A percentile compares a stretch with the other conserved stretches of the same genome.
These are phyloP conservation scores for Rubia tinctorum DNA, from an alignment of 305 asterid species.

Conservation along the genomic window DNA sequence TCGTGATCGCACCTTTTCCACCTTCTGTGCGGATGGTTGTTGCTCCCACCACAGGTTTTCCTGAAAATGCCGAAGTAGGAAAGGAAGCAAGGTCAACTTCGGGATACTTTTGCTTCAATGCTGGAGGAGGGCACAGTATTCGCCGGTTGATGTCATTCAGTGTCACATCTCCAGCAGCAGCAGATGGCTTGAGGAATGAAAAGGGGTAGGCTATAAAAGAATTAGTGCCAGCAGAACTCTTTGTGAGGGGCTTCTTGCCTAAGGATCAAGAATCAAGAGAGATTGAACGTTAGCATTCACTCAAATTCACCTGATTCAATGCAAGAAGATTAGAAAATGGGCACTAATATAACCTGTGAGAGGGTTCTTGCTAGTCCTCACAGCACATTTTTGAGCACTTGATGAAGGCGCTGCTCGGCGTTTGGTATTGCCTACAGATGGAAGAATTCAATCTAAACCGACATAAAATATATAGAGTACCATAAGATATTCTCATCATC, in stretches of 20 bases:
- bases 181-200: conserved; percentile 30
- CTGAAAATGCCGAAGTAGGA: conserved; percentile 39
- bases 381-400: conserved; percentile 11
- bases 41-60: conserved; percentile 35
- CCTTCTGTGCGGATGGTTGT: conserved; percentile 33
- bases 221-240: conserved; percentile 10
- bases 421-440: conserved; percentile 7
- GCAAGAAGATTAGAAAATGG: background rate
- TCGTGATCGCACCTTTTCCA: conserved; percentile 36
- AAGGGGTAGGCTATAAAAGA: conserved; percentile 35
- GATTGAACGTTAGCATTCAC: background rate
- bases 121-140: conserved; percentile 22
- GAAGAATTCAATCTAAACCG: background rate
- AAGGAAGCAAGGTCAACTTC: conserved; percentile 18
- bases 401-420: conserved; percentile 10
- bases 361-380: conserved; percentile 9
- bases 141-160: conserved; percentile 34
- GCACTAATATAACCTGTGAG: conserved; percentile 17
- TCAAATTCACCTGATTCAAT: background rate
- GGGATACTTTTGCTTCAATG: background rate
- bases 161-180: conserved; percentile 32
- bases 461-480: background rate
- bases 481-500: background rate
- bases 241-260: conserved; percentile 27
- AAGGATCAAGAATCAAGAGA: conserved; percentile 6